Evolutionary conservation across 768 basidiomycete species (phyloP).

Genomic region (Tulasnella sp.): DNA sequence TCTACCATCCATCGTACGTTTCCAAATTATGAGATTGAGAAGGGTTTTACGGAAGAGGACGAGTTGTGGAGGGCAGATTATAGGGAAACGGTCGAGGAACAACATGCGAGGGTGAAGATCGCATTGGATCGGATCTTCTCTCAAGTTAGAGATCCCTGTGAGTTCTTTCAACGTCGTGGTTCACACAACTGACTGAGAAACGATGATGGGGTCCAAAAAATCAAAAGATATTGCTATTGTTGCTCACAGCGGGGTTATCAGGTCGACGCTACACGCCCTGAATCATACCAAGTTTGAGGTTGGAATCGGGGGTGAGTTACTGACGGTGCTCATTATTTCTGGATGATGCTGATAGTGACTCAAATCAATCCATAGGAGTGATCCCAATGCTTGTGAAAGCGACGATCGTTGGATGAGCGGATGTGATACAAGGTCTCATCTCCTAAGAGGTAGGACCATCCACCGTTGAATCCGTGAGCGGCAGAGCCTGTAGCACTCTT

Average conservation of each 20-base stretch:
- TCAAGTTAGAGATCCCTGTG: constrained; percentile 18
- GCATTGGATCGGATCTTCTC: constrained; percentile 50
- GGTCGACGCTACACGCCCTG: constrained; percentile 41
- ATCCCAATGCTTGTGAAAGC: constrained; percentile 7
- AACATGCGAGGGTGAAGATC: constrained; percentile 37
- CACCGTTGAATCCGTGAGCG: too few species aligned
- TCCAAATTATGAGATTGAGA: constrained; percentile 46
- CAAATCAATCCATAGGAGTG: not conserved
- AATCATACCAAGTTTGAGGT: constrained; percentile 38
- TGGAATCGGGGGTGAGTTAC: constrained; percentile 54
- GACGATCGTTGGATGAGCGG: too few species aligned
- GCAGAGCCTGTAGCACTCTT: too few species aligned
- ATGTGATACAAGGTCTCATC: too few species aligned
- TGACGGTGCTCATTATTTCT: not conserved
- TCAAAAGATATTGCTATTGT: constrained; percentile 53
- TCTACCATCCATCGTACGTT: constrained; percentile 41
- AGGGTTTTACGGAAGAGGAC: constrained; percentile 52
- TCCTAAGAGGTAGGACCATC: too few species aligned
- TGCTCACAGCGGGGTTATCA: constrained; percentile 53
- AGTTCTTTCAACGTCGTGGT: not conserved
- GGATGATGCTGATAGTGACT: not conserved
- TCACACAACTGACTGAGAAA: not conserved
- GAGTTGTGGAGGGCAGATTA: constrained; percentile 44
- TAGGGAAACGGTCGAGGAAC: constrained; percentile 42
- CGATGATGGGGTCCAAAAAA: too few species aligned